Percentiles rank a stretch among this genome's conserved stretches.
These are phyloP conservation scores for Pseudogymnoascus sp. DNA, from an alignment of 2,329 filamentous ascomycete species.

Conservation along the genomic window DNA sequence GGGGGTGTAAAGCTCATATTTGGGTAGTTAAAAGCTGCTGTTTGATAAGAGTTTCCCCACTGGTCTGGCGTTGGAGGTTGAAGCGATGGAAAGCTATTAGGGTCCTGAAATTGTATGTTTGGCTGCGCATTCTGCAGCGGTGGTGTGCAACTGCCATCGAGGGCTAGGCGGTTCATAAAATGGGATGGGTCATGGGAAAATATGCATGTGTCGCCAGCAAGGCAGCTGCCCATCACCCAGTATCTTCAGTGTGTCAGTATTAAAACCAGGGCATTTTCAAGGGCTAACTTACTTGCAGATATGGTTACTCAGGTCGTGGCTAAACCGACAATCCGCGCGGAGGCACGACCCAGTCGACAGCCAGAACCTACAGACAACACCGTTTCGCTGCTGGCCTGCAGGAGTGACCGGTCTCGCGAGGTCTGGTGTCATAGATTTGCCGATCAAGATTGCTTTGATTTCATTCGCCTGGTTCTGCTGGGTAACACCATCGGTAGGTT, in stretches of 20 bases:
- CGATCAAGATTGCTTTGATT: constrained; percentile 65
- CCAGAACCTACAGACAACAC: constrained; percentile 95
- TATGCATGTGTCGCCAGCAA: constrained; percentile 88
- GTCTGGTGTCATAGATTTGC: constrained; percentile 78
- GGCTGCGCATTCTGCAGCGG: constrained; percentile 56
- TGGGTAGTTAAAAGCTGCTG: constrained; percentile 43
- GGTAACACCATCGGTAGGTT: constrained; percentile 44
- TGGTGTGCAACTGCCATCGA: constrained; percentile 62
- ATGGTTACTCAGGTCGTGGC: constrained; percentile 90
- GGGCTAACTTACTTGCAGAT: constrained; percentile 78
- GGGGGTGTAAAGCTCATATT: constrained; percentile 56
- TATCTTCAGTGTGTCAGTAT: constrained; percentile 45
- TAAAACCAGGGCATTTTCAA: constrained; percentile 4
- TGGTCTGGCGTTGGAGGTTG: constrained; percentile 53
- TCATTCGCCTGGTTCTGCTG: constrained; percentile 43
- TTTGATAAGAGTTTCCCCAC: constrained; percentile 40
- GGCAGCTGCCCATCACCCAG: constrained; percentile 91
- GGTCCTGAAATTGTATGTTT: constrained; percentile 74
- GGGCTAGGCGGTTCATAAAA: constrained; percentile 70
- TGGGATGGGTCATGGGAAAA: constrained; percentile 94
- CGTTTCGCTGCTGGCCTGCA: constrained; percentile 67
- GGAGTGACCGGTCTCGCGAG: constrained; percentile 69
- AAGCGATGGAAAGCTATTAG: constrained; percentile 77
- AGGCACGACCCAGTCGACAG: constrained; percentile 92
- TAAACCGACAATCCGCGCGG: constrained; percentile 92